Percentiles rank a stretch among this genome's conserved stretches.
phyloP scores from a whole-genome alignment of 352 stramenopile species.

The Thraustochytrium striatum region DNA sequence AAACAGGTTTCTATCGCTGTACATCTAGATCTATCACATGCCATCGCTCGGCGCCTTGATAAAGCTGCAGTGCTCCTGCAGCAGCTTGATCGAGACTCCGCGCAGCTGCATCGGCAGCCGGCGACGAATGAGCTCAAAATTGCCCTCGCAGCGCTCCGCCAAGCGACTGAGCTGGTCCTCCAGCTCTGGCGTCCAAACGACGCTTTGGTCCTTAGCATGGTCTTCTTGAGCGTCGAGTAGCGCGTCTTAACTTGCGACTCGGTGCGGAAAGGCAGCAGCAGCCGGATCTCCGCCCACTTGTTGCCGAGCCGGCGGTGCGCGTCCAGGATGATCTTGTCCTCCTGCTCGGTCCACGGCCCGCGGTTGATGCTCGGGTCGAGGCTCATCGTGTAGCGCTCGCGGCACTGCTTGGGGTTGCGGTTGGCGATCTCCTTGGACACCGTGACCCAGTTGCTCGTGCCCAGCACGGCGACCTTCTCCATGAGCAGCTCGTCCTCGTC shows the following conservation, averaged over 20 bases:
- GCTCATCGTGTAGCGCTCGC: conserved; percentile 63
- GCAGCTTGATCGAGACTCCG: no score
- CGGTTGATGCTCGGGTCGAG: conserved; percentile 45
- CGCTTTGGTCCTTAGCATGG: no score
- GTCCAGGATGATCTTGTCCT: conserved; percentile 38
- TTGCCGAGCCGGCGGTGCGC: conserved; percentile 28
- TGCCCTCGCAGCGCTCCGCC: no score
- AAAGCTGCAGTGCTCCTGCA: no score
- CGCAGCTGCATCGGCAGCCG: no score
- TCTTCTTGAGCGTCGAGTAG: conserved; percentile 54
- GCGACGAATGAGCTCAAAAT: no score
- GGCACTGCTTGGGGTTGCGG: conserved; percentile 82
- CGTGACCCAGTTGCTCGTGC: conserved; percentile 61
- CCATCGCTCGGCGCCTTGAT: no score
- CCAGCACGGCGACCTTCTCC: conserved; percentile 64
- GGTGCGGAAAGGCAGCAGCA: conserved; percentile 62
- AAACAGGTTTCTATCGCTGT: no score
- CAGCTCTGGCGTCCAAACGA: no score
- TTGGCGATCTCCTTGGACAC: conserved; percentile 71
- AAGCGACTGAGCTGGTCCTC: no score
- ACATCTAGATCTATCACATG: no score
- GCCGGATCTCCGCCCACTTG: conserved; percentile 38
- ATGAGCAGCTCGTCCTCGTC: conserved; percentile 67
- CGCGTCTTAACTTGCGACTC: conserved; percentile 80
- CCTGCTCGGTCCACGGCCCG: not conserved